These are phyloP conservation scores for Schrenkiella parvula DNA, from an alignment of 345 rosid genomes.

Conservation along the genomic window DNA sequence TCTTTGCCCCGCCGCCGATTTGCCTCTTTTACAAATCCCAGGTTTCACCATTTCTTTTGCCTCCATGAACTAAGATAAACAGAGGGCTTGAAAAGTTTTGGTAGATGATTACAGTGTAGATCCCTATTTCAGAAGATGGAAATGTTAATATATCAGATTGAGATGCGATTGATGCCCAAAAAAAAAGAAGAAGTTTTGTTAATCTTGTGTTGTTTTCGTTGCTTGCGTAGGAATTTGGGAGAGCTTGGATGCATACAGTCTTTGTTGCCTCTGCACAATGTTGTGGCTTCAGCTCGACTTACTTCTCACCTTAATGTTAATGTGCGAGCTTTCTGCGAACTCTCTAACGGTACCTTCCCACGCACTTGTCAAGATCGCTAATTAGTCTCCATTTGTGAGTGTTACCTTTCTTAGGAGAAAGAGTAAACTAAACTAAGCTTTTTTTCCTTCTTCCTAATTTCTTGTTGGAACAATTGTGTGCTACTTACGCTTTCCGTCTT, in stretches of 20 bases:
- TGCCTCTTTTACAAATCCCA: conserved; percentile 52
- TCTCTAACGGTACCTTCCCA: conserved; percentile 96
- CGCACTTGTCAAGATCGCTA: conserved; percentile 99
- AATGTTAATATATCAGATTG: neutral
- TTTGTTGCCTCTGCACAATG: conserved; percentile 60
- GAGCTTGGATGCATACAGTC: conserved; percentile 73
- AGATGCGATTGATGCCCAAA: neutral
- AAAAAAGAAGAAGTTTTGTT: neutral
- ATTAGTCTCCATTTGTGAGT: conserved; percentile 77
- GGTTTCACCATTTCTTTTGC: conserved; percentile 35
- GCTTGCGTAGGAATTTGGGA: conserved; percentile 60
- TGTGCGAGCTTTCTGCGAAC: conserved; percentile 80
- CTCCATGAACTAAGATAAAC: neutral
- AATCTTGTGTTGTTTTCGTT: neutral
- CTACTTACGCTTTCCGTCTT: neutral
- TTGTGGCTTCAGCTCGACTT: conserved; percentile 41
- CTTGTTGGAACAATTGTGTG: neutral
- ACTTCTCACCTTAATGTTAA: conserved; percentile 67
- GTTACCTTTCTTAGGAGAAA: conserved; percentile 53
- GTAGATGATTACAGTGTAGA: neutral
- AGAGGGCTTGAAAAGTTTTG: neutral
- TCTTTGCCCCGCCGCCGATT: conserved; percentile 67
- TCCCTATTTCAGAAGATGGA: neutral
- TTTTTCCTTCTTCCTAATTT: neutral
- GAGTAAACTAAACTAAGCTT: neutral